These are phyloP conservation scores for Xerophyta viscosa DNA, from an alignment of 106 monocot genomes.

Conservation along the genomic window DNA sequence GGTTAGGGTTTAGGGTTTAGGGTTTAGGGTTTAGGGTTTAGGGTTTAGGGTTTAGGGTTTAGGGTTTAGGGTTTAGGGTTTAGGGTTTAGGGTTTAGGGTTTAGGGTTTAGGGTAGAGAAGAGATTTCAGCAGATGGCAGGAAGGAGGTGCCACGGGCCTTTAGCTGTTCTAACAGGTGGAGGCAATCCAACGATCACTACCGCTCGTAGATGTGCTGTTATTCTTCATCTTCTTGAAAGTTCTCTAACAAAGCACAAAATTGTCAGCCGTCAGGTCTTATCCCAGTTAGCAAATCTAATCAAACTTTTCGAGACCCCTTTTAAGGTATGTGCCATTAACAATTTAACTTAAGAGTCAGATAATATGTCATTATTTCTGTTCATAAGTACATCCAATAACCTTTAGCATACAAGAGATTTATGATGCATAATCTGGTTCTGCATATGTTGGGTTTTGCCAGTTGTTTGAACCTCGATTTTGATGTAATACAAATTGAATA, in stretches of 20 bases:
- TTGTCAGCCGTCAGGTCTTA: constrained; percentile 59
- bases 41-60: constrained; percentile 24
- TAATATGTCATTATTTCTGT: no score
- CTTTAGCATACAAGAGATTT: no score
- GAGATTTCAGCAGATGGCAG: constrained; percentile 81
- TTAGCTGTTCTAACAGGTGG: constrained; percentile 40
- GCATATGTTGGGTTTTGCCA: no score
- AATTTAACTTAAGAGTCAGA: background rate
- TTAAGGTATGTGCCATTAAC: constrained; percentile 43
- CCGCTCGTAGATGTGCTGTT: constrained; percentile 69
- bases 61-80: constrained; percentile 20
- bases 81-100: constrained; percentile 20
- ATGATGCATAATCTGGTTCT: no score
- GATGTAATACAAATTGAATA: no score
- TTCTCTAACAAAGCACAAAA: constrained; percentile 57
- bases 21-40: constrained; percentile 24
- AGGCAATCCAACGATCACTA: constrained; percentile 50
- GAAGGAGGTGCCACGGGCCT: constrained; percentile 60
- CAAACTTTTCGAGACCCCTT: constrained; percentile 76
- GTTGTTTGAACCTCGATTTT: no score
- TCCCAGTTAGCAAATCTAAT: constrained; percentile 68
- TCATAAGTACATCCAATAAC: no score
- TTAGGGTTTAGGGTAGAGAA: constrained; percentile 16
- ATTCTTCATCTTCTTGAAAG: constrained; percentile 95
- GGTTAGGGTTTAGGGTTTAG: constrained; percentile 20